These are phyloP conservation scores for Fusarium robinianum DNA, from an alignment of 2,329 filamentous ascomycete genomes.

Conservation along the genomic window DNA sequence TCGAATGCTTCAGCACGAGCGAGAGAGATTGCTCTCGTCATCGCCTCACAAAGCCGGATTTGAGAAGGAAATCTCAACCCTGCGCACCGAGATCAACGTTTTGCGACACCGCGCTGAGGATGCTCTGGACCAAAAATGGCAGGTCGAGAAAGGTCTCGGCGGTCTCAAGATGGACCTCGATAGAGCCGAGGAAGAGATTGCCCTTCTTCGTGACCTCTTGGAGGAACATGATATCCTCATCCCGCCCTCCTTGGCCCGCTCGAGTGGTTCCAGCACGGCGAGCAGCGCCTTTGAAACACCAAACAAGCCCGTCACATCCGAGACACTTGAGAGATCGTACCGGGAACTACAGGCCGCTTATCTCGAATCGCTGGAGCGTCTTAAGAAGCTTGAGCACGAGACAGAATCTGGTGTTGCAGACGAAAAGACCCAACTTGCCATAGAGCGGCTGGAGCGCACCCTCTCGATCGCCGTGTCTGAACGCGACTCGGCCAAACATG, in stretches of 20 bases:
- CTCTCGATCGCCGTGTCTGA: conserved; percentile 72
- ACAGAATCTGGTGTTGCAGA: conserved; percentile 46
- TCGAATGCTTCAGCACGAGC: conserved; percentile 74
- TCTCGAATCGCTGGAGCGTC: conserved; percentile 65
- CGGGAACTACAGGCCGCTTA: conserved; percentile 75
- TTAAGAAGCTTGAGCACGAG: conserved; percentile 65
- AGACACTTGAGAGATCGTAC: conserved; percentile 75
- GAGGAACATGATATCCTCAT: conserved; percentile 81
- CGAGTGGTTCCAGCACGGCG: conserved; percentile 42
- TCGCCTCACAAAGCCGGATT: conserved; percentile 79
- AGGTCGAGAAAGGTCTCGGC: conserved; percentile 86
- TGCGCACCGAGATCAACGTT: conserved; percentile 83
- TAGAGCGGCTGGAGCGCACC: conserved; percentile 68
- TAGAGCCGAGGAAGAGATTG: conserved; percentile 90
- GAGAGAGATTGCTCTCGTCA: conserved; percentile 70
- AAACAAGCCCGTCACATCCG: conserved; percentile 62
- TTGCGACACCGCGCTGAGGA: conserved; percentile 89
- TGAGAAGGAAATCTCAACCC: conserved; percentile 76
- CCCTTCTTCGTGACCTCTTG: conserved; percentile 77
- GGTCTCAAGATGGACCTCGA: conserved; percentile 97
- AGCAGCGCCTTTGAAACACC: conserved; percentile 37
- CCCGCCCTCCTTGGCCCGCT: conserved; percentile 61
- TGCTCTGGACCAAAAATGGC: conserved; percentile 93
- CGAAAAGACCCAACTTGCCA: conserved; percentile 64
- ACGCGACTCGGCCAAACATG: conserved; percentile 70